Base-by-base conservation (phyloP, 2,329 filamentous ascomycete species). In the Microsporum canis region DNA sequence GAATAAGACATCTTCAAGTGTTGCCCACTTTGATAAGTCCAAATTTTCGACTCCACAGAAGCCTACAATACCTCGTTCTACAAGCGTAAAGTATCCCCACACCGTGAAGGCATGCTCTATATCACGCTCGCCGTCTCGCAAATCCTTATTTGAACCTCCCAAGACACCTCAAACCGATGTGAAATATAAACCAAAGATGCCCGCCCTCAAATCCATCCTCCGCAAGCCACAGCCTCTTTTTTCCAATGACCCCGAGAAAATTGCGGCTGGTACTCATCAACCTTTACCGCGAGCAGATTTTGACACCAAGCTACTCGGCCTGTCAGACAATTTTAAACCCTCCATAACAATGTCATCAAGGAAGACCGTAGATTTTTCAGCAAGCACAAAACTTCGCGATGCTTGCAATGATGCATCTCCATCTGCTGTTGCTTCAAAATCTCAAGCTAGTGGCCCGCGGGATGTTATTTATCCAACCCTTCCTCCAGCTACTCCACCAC, bases 311-410 rank as follows among this genome's bases (percentile, higher is more conserved):
- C 65, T 73, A 10, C 68, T 67, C 23, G 67, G 68, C 31, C 58
- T 58, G 31, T 68, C 67, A 2, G 64, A 67, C 29, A 71, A 71
- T 23, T 63, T 67, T 3, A 68, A 79, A 17, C 79, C 82, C 4
- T 85, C 84, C 3, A 89, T 87, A 0, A 88, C 87, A 5, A 85
- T 85, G 2, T 36, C 51, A 17, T 81, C 85, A 29, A 88, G 85
- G 72, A 95, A 95, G 76, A 86, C 83, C 61, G 89, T 95, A 39
- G 85, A 88, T 58, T 96, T 95, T 68, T 90, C 88, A 0, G 86
- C 86, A 0, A 85, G 84, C 63, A 85, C 86, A 39, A 82, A 88
- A 64, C 71, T 73, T 59, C 70, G 69, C 34, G 68, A 75, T 60
- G 70, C 71, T 12, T 66, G 71, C n/a, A 64, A 69, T 39, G 64